Conservation (phyloP, 2,329 filamentous ascomycete species). For the Pseudonectria buxi region DNA sequence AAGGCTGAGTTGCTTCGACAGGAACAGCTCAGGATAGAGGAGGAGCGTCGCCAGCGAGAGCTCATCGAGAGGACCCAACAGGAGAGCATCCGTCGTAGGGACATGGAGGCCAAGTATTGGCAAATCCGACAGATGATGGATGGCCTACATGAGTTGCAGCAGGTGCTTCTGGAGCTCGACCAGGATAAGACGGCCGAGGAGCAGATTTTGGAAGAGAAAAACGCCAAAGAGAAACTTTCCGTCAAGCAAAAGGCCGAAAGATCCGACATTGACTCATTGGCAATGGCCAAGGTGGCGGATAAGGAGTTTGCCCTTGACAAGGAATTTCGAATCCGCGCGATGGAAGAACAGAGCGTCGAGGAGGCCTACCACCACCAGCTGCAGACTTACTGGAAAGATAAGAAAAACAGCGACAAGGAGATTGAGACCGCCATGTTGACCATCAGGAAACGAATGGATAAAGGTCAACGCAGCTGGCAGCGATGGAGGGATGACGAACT, state of each 20-base stretch:
- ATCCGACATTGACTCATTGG: conserved; percentile 19
- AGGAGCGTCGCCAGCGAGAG: conserved; percentile 31
- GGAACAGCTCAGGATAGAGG: conserved; percentile 30
- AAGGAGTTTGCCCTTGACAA: conserved; percentile 28
- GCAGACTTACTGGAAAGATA: conserved; percentile 31
- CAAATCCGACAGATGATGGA: conserved; percentile 30
- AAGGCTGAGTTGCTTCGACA: conserved; percentile 33
- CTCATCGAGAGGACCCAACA: conserved; percentile 31
- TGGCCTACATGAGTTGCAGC: conserved; percentile 37
- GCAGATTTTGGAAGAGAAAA: conserved; percentile 17
- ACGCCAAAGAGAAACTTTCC: conserved; percentile 23
- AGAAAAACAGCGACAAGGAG: conserved; percentile 25
- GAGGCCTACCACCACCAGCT: conserved; percentile 36
- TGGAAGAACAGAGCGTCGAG: conserved; percentile 37
- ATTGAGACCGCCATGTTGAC: conserved; percentile 27
- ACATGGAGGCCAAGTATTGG: conserved; percentile 33
- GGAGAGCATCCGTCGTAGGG: conserved; percentile 35
- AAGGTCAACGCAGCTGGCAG: conserved; percentile 33
- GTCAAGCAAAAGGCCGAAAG: conserved; percentile 29
- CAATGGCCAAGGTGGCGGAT: conserved; percentile 24
- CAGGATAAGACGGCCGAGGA: conserved; percentile 31
- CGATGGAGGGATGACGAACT: conserved; percentile 35
- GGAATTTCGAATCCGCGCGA: conserved; percentile 36
- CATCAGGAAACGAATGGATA: conserved; percentile 35
- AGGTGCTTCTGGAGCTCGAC: conserved; percentile 27